Evolutionary conservation across 164 flowering plant species (phyloP).

Genomic region (Vitis labrusca): DNA sequence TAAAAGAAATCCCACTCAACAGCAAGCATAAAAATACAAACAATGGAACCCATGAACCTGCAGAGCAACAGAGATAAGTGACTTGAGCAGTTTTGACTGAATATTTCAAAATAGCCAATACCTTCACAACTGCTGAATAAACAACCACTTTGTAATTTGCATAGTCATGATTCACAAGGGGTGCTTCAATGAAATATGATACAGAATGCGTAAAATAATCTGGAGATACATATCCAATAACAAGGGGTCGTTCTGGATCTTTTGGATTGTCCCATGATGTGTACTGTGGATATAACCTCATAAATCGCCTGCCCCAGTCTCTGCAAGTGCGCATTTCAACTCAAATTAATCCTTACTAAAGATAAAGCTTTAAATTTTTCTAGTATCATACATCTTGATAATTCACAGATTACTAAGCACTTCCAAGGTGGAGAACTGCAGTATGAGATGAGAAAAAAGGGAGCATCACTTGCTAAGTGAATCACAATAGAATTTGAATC

Average conservation of each 20-base stretch:
- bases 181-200: conserved; percentile 97
- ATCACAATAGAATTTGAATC: no score
- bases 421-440: no score
- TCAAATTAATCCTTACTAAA: not conserved
- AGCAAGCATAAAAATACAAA: not conserved
- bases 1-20: not conserved
- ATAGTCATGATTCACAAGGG: conserved; percentile 80
- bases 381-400: not conserved
- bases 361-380: not conserved
- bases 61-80: not conserved
- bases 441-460: no score
- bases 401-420: not conserved
- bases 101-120: conserved; percentile 21
- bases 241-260: conserved; percentile 85
- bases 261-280: conserved; percentile 91
- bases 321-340: conserved; percentile 36
- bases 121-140: conserved; percentile 99
- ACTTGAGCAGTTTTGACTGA: not conserved
- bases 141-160: conserved; percentile 87
- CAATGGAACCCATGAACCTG: no score
- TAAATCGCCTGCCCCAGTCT: conserved; percentile 97
- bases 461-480: no score
- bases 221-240: conserved; percentile 96
- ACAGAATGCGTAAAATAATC: conserved; percentile 99
- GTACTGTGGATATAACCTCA: conserved; percentile 72